Evolutionary conservation across 192 early-diverging fungal species (phyloP), one percentile per base, ranked within the genome.

Genomic region (Chytriomyces hyalinus): DNA sequence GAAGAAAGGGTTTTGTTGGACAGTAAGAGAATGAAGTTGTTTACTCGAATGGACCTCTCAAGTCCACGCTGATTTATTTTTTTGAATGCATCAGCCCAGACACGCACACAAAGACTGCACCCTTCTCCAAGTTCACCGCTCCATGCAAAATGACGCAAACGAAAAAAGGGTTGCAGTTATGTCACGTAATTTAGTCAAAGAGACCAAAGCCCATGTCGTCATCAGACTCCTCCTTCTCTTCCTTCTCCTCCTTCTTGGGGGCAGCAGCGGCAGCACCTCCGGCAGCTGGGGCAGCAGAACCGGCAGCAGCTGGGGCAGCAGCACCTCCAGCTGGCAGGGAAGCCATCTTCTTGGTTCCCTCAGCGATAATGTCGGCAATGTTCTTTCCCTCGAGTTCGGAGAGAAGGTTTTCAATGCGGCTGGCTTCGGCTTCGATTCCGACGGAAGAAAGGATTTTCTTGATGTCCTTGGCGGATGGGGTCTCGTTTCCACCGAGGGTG

Each of bases 141-240:
- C 36, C 36, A 36, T 36, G 36, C 36, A 36, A 0, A 36, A 36
- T 36, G 36, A 36, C 36, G 36, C 36, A 2, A 0, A 36, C 36
- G 36, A 36, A 36, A 36, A 26, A 36, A 36, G 36, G 36, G 36
- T 36, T 36, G 36, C 36, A 36, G 36, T 36, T 36, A 36, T 36
- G 36, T 36, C 22, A 57, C 36, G 79, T 53, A 8, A 45, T 85
- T 94, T 97, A 97, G 90, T 97, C 95, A 89, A 97, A 97, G 79
- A 97, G 93, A 94, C 95, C 95, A 86, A 97, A 94, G 76, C 94
- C 95, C 95, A 97, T 97, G 80, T 94, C 92, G 73, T 93, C 93
- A 82, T 93, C 92, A 61, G 88, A 90, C 84, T 94, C 93, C 86
- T 98, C 95, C 79, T 86, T 78, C 80, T 89, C 88, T 72, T 89